Percentiles rank a stretch among this genome's conserved stretches.
Evolutionary conservation across 1,284 basidiomycete genomes (phyloP).

Genomic region (Termitomyces sp.): DNA sequence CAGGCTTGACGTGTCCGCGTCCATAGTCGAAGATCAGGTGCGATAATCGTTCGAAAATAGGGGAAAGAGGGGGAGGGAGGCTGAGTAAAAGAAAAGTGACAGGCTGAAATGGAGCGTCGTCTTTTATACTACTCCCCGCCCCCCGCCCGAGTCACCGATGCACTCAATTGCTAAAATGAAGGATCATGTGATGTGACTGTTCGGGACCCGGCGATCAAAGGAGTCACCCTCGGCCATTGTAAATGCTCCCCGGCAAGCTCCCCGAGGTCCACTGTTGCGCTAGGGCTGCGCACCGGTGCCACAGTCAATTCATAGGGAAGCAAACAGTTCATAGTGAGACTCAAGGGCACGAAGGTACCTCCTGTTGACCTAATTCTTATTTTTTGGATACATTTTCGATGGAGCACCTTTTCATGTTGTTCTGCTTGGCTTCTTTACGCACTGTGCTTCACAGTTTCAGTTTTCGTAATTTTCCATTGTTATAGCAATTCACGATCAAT

Average conservation of each 20-base stretch:
- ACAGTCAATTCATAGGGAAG: too few relatives aligned
- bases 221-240: neutral
- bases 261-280: too few relatives aligned
- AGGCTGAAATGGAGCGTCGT: neutral
- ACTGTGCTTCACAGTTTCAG: neutral
- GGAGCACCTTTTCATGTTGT: too few relatives aligned
- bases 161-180: neutral
- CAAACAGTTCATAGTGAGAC: too few relatives aligned
- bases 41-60: neutral
- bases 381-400: too few relatives aligned
- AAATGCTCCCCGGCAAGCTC: too few relatives aligned
- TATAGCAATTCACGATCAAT: neutral
- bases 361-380: too few relatives aligned
- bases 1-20: neutral
- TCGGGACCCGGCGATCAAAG: neutral
- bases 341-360: neutral
- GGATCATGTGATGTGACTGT: conserved; percentile 1
- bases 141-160: neutral
- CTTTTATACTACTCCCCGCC: neutral
- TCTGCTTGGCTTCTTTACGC: too few relatives aligned
- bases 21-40: neutral
- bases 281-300: too few relatives aligned
- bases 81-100: neutral
- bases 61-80: neutral
- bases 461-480: neutral